Evolutionary conservation across 2,329 filamentous ascomycete genomes (phyloP).

Genomic region (Penicillium psychrosexuale): DNA sequence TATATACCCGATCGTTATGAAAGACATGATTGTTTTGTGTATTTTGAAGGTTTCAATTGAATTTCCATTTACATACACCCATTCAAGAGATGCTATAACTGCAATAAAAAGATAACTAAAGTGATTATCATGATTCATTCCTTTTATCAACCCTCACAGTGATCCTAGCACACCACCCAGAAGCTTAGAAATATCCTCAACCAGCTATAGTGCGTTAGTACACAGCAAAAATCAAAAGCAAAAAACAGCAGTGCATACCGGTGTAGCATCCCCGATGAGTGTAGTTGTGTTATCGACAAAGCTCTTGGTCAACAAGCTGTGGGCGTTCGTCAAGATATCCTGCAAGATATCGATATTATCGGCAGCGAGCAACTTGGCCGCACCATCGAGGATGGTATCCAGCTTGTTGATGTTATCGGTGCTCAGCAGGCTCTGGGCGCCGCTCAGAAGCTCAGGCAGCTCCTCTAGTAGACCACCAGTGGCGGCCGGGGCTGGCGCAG

Average conservation of each 20-base stretch:
- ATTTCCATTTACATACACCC: slow-evolving; percentile 20
- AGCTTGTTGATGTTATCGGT: slow-evolving; percentile 20
- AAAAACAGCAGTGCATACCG: slow-evolving; percentile 21
- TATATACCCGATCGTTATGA: slow-evolving; percentile 10
- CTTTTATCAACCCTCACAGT: slow-evolving; percentile 10
- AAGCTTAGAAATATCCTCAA: slow-evolving; percentile 30
- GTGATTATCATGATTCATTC: slow-evolving; percentile 5
- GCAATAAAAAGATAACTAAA: not conserved
- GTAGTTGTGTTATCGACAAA: slow-evolving; percentile 32
- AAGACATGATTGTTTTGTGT: not conserved
- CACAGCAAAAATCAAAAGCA: no score
- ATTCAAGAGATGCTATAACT: not conserved
- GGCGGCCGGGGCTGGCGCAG: slow-evolving; percentile 17
- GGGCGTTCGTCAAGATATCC: slow-evolving; percentile 27
- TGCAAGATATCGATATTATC: slow-evolving; percentile 24
- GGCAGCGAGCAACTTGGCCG: slow-evolving; percentile 23
- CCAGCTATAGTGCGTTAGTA: slow-evolving; percentile 21
- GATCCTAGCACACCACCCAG: slow-evolving; percentile 26
- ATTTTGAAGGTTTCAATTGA: not conserved
- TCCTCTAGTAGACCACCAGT: slow-evolving; percentile 26
- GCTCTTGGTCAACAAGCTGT: slow-evolving; percentile 23
- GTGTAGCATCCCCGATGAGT: slow-evolving; percentile 34
- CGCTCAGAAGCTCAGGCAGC: slow-evolving; percentile 24
- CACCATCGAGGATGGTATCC: slow-evolving; percentile 20
- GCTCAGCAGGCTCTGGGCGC: slow-evolving; percentile 18